Conservation (phyloP, 345 rosid genomes). For the Heritiera littoralis region DNA sequence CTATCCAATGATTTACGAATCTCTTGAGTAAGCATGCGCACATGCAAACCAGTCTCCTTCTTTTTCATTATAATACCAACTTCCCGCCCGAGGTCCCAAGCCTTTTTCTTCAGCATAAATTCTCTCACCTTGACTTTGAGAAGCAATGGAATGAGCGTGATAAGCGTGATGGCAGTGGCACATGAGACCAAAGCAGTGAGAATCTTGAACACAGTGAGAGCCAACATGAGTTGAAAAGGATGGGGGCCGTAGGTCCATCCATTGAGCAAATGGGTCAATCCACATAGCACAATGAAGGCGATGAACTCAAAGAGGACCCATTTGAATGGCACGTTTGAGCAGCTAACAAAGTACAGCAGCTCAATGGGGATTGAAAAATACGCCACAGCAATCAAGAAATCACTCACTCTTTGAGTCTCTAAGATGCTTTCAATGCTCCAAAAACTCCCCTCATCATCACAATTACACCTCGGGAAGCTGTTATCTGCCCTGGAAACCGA, state of each 20-base stretch:
- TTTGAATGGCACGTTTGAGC: constrained; percentile 91
- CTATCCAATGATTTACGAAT: constrained; percentile 88
- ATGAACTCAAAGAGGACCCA: constrained; percentile 95
- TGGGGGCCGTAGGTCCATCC: constrained; percentile 91
- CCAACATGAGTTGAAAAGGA: constrained; percentile 75
- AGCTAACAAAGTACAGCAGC: constrained; percentile 92
- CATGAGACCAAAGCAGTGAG: constrained; percentile 94
- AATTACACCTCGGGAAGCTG: constrained; percentile 67
- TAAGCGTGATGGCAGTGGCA: constrained; percentile 88
- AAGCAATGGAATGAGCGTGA: constrained; percentile 87
- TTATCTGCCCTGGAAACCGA: constrained; percentile 40
- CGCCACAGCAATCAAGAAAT: constrained; percentile 96
- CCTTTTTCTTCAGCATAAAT: constrained; percentile 86
- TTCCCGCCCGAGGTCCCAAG: constrained; percentile 85
- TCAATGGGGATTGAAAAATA: constrained; percentile 95
- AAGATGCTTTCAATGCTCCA: constrained; percentile 85
- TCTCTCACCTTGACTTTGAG: constrained; percentile 93
- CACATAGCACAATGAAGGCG: constrained; percentile 98
- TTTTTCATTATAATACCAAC: constrained; percentile 89
- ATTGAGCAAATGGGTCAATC: constrained; percentile 92
- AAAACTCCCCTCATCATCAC: constrained; percentile 81
- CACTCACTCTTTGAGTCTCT: constrained; percentile 78
- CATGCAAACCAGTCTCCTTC: constrained; percentile 80
- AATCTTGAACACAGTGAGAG: constrained; percentile 90
- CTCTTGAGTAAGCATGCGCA: constrained; percentile 95